Percentiles rank a stretch among this genome's conserved stretches.
These are phyloP conservation scores for Meyerozyma carpophila DNA, from an alignment of 1,139 yeast species.

Conservation along the genomic window DNA sequence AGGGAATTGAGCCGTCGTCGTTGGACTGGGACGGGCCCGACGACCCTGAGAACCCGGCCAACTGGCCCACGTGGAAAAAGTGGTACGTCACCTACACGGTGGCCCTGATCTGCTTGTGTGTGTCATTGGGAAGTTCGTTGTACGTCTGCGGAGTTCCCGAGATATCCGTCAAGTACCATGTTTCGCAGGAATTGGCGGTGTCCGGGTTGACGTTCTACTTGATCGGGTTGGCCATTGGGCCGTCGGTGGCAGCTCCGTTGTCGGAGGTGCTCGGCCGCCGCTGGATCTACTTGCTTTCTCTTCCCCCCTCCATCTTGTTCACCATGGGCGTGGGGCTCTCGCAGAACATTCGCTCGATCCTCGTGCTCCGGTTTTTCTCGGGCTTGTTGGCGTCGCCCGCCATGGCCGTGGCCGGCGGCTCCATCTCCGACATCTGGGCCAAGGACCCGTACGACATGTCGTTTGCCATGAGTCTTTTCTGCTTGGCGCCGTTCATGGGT, in stretches of 20 bases:
- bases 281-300: constrained; percentile 50
- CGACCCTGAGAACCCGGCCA: constrained; percentile 59
- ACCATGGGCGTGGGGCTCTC: constrained; percentile 73
- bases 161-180: constrained; percentile 37
- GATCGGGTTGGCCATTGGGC: constrained; percentile 67
- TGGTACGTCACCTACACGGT: constrained; percentile 62
- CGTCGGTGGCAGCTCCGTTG: constrained; percentile 70
- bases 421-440: constrained; percentile 68
- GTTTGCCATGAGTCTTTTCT: constrained; percentile 65
- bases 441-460: constrained; percentile 53
- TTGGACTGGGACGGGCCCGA: constrained; percentile 59
- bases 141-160: constrained; percentile 60
- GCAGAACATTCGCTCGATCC: constrained; percentile 48
- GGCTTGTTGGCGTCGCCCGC: constrained; percentile 85
- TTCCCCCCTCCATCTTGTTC: constrained; percentile 68
- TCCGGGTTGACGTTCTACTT: constrained; percentile 69
- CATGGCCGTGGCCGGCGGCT: constrained; percentile 81
- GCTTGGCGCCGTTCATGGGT: constrained; percentile 69
- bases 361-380: constrained; percentile 71
- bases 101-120: constrained; percentile 60
- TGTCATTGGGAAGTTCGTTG: constrained; percentile 67
- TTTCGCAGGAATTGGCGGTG: constrained; percentile 54
- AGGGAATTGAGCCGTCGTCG: constrained; percentile 29
- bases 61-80: constrained; percentile 59
- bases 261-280: constrained; percentile 74